Evolutionary conservation across 1,284 basidiomycete genomes (phyloP), one percentile per base, ranked within the genome.

Genomic region (Porogramme epimiltina): DNA sequence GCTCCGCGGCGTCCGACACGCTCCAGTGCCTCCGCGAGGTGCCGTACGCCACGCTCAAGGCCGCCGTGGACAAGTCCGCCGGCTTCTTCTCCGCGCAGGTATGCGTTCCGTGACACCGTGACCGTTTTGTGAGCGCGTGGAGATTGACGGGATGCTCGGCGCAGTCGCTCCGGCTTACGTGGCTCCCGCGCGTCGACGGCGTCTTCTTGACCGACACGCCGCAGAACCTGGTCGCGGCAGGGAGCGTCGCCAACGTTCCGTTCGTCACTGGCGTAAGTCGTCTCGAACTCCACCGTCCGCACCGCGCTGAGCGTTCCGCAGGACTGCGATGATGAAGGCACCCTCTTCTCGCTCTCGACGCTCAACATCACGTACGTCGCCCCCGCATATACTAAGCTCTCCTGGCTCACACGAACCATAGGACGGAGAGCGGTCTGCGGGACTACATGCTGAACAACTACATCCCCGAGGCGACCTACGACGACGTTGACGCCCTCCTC

Each of bases 21-120:
- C 58, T 79, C 26, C 52, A 66, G 23, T 80, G 77, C 49, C 64
- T 79, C 44, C 69, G 73, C 22, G 54, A 52, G 15, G 68, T 70
- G 0, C 64, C 70, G 0, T 66, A 62, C 37, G 62, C 55, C 0
- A 58, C 46, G 42, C 49, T 73, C 42, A 63, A 66, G 49, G 47
- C 40, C 5, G 70, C 70, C 2, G 60, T 69, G 20, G 57, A 67
- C 31, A n/a, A 49, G 3, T 55, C 62, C 9, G 68, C 71, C 0
- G 53, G 55, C 11, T 49, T 69, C 9, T 61, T 66, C 37, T 49
- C 58, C 3, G 68, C 64, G 22, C 59, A 63, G 58, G 68, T 68
- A 33, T 10, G 28, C 13, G n/a, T n/a, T n/a, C n/a, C n/a, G n/a
- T 31, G 28, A 31, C 28, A 8, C 6, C 13, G 28, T 13, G 13